These are phyloP conservation scores for Ganoderma resinaceum DNA, from an alignment of 1,284 basidiomycete genomes.

Conservation along the genomic window DNA sequence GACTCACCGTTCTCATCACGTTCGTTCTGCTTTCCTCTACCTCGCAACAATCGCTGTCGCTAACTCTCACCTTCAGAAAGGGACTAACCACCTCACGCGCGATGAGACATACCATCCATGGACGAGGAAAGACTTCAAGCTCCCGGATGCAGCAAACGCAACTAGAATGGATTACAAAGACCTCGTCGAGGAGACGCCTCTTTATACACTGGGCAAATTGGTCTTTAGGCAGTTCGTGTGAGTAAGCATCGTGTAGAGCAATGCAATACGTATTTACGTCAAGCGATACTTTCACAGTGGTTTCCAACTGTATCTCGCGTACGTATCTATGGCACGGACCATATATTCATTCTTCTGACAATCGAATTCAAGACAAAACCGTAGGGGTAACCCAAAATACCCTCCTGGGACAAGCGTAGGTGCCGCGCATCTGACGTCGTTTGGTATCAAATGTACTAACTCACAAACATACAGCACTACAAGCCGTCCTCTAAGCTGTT, in stretches of 20 bases:
- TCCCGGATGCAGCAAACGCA: conserved; percentile 39
- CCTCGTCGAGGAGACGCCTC: conserved; percentile 59
- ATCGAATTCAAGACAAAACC: conserved; percentile 36
- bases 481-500: conserved; percentile 42
- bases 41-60: not conserved
- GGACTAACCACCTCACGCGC: conserved; percentile 41
- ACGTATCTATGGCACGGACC: conserved; percentile 1
- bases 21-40: conserved; percentile 14
- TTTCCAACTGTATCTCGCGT: conserved; percentile 46
- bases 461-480: conserved; percentile 41
- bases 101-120: conserved; percentile 46
- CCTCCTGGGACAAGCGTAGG: conserved; percentile 43
- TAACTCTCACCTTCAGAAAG: conserved; percentile 34
- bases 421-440: not conserved
- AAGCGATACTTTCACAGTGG: conserved; percentile 34
- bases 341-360: not conserved
- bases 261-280: too few relatives aligned
- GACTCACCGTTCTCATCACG: conserved; percentile 53
- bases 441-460: not conserved
- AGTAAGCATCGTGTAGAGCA: conserved; percentile 10
- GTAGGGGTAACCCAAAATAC: conserved; percentile 45
- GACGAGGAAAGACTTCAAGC: conserved; percentile 39
- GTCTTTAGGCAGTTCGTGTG: conserved; percentile 57
- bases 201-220: conserved; percentile 60
- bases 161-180: conserved; percentile 43